phyloP scores from a whole-genome alignment of 1,284 basidiomycete genomes.

The Ustilago esculenta region DNA sequence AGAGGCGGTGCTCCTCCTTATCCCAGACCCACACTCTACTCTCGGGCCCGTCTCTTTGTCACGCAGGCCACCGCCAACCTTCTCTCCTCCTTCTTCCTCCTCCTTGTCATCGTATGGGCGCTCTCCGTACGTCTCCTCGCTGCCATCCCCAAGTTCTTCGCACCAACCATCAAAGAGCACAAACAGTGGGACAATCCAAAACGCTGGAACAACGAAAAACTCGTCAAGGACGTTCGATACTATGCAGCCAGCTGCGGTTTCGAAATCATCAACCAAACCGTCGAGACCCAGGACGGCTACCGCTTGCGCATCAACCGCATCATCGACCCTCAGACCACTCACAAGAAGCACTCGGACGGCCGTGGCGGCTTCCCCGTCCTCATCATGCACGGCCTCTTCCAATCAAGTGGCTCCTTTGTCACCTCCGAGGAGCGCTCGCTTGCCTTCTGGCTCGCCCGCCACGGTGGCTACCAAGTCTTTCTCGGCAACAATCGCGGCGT shows the following conservation, averaged over 20 bases:
- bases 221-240: conserved; percentile 72
- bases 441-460: conserved; percentile 74
- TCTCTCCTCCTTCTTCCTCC: conserved; percentile 71
- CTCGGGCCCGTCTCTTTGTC: conserved; percentile 65
- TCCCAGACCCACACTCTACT: conserved; percentile 50
- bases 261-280: conserved; percentile 72
- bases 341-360: conserved; percentile 68
- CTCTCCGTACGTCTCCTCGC: conserved; percentile 54
- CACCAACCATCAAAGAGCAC: conserved; percentile 15
- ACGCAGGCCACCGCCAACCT: conserved; percentile 70
- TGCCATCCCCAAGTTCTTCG: conserved; percentile 42
- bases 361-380: conserved; percentile 73
- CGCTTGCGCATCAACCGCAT: conserved; percentile 72
- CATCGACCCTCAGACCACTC: conserved; percentile 69
- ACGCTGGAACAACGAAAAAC: conserved; percentile 70
- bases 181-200: conserved; percentile 71
- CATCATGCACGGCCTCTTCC: conserved; percentile 75
- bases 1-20: conserved; percentile 58
- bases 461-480: conserved; percentile 73
- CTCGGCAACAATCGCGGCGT: conserved; percentile 74
- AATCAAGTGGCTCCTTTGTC: conserved; percentile 74
- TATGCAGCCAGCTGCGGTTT: conserved; percentile 73
- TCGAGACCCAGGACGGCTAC: conserved; percentile 74
- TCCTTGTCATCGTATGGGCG: conserved; percentile 68
- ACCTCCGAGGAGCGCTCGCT: conserved; percentile 74